Base-by-base conservation (phyloP, 2,329 filamentous ascomycete genomes). In the Dothideomycetes sp. region DNA sequence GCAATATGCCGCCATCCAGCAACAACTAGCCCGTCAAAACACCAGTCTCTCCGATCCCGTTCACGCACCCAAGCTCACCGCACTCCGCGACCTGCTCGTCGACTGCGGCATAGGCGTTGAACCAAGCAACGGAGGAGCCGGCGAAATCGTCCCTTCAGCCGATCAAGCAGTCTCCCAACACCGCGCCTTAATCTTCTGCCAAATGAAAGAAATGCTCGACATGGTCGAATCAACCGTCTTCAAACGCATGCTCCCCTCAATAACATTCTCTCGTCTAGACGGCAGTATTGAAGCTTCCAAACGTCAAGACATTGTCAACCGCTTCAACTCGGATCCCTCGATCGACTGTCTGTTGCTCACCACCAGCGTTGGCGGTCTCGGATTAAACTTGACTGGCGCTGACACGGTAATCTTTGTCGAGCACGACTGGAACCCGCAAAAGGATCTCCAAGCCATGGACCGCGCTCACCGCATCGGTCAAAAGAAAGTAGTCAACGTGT, bases 181-280 rank as follows among this genome's bases (percentile, higher is more conserved):
- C 59, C 84, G 91, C 31, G 93, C 91, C 1, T 76, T 98, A 19
- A 83, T 98, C 51, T 98, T 98, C 71, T 98, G 91, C 55, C 91
- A 98, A 61, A 95, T 98, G 86, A 98, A 98, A 65, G 91, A 98
- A 62, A 98, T 98, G 93, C 73, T 98, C 17, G 91, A 98, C 61
- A 96, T 98, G 77, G 93, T 98, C 2, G 88, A 96, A 58, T 86
- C 83, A 53, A 88, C 89, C 44, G 91, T 98, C 1, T 67, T 98
- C 27, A 86, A 85, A 60, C 82, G 83, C 55, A 73, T 96, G 64
- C 73, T 98, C n/a, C 91, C 91, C 1, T 84, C 82, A 0, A 88
- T 95, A 5, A 91, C 93, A 25, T 95, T 82, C 58, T 76, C 96
- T 44, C 84, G 93, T n/a, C 76, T 98, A 23, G 93, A 98, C 53